Conservation (phyloP, 257 asterid genomes). For the Thymus mandschuricus region DNA sequence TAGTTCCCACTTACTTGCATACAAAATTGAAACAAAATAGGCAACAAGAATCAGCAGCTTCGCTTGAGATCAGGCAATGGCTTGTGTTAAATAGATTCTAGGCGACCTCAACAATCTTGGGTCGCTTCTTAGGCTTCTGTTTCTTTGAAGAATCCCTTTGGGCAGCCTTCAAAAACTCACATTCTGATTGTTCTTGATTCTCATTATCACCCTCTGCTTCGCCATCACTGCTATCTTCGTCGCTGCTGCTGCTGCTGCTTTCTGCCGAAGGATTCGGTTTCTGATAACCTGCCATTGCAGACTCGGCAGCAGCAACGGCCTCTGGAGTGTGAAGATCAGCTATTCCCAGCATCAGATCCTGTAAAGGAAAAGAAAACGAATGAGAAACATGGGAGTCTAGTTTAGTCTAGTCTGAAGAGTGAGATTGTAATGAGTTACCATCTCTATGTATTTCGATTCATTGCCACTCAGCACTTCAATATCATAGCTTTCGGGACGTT, state of each 20-base stretch:
- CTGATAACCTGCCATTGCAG: slow-evolving; percentile 70
- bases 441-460: slow-evolving; percentile 78
- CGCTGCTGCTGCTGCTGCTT: slow-evolving; percentile 34
- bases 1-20: neutral
- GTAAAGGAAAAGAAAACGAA: neutral
- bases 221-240: slow-evolving; percentile 44
- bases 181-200: slow-evolving; percentile 19
- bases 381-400: neutral
- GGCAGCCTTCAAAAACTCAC: slow-evolving; percentile 12
- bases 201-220: slow-evolving; percentile 30
- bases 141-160: slow-evolving; percentile 41
- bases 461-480: slow-evolving; percentile 72
- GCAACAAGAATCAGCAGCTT: slow-evolving; percentile 5
- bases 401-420: neutral
- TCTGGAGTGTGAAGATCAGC: slow-evolving; percentile 96
- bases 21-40: neutral
- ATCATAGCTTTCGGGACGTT: slow-evolving; percentile 58
- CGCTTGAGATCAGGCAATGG: neutral
- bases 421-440: slow-evolving; percentile 43
- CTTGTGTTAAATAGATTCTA: slow-evolving; percentile 27
- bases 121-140: slow-evolving; percentile 43
- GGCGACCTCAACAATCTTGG: slow-evolving; percentile 63
- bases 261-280: slow-evolving; percentile 33
- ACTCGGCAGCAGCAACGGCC: slow-evolving; percentile 92
- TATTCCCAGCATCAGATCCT: slow-evolving; percentile 93